Evolutionary conservation across 371 early-diverging fungal genomes (phyloP).

Genomic region (Syncephalis fuscata): DNA sequence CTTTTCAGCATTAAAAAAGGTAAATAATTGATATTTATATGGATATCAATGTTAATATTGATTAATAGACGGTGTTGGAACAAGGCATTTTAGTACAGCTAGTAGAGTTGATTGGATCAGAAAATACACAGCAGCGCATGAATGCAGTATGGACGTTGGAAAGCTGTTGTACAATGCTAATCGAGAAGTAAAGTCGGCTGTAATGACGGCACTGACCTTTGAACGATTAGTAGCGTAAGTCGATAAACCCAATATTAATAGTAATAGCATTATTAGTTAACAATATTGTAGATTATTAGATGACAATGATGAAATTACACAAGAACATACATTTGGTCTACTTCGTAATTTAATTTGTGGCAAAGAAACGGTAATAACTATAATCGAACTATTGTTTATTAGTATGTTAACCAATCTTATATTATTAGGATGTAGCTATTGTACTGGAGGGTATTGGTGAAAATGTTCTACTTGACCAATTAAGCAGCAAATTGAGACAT

Average conservation of each 20-base stretch:
- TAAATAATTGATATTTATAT: conserved; percentile 3
- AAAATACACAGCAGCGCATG: conserved; percentile 30
- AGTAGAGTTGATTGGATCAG: conserved; percentile 36
- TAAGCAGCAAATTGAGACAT: conserved; percentile 43
- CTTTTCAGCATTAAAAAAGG: conserved; percentile 76
- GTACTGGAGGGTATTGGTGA: conserved; percentile 57
- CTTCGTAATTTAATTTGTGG: conserved; percentile 63
- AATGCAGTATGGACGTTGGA: conserved; percentile 79
- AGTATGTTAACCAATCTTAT: too few relatives aligned
- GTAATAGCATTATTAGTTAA: conserved; percentile 1
- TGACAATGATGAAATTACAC: conserved; percentile 38
- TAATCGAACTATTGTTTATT: too few relatives aligned
- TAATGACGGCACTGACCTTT: conserved; percentile 54
- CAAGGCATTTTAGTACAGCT: conserved; percentile 56
- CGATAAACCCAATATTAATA: conserved; percentile 1
- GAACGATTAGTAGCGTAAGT: conserved; percentile 24
- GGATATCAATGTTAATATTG: neutral
- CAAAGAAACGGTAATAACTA: conserved; percentile 32
- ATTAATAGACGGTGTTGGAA: conserved; percentile 39
- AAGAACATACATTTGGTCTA: conserved; percentile 66
- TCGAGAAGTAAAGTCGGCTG: conserved; percentile 37
- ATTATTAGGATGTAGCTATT: conserved; percentile 45
- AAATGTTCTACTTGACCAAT: conserved; percentile 30
- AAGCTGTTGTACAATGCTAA: conserved; percentile 62
- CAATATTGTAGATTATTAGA: conserved; percentile 26